Evolutionary conservation across 768 basidiomycete genomes (phyloP), one percentile per base, ranked within the genome.

Genomic region (Lactifluus subvellereus): DNA sequence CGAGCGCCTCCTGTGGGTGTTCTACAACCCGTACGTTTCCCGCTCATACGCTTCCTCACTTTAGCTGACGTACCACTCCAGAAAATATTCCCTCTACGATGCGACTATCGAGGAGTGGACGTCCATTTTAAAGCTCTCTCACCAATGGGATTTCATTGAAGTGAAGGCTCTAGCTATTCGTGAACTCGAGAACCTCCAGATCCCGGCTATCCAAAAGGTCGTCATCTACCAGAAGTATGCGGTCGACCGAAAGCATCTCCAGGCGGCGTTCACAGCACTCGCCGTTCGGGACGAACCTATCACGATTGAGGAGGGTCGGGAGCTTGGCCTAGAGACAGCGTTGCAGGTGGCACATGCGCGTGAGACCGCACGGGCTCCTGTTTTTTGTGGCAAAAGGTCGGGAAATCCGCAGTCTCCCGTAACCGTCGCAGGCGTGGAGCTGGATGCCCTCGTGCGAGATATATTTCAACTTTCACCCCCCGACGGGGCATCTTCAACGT

Each of bases 41-140:
- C 27, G 4, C 32, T 43, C 20, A 8, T 35, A 1, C 6, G 10
- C n/a, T 3, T 20, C 6, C 18, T 43, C 33, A 1, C n/a, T 16
- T 10, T 20, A 35, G 45, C 30, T 38, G 18, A 55, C 27, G 49
- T 66, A 33, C 53, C 47, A 13, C 22, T 43, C 43, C 68, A 88
- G 86, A 0, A 76, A 72, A 49, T 86, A 85, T 66, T 82, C 84
- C 0, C 71, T 82, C 0, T 86, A 86, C 54, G 76, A 80, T 18
- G 80, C 82, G 3, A 70, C 70, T 0, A 71, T 80, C 0, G 74
- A 77, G 0, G 79, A 81, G 8, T 90, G 88, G 88, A 72, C 74
- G 0, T 73, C 72, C 0, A 81, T 90, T 47, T 71, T 89, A 0
- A 71, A 68, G 3, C 80, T 88, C 1, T 77, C 86, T 0, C 73